Conservation (phyloP, 805 yeast species). For the Blastobotrys peoriensis region DNA sequence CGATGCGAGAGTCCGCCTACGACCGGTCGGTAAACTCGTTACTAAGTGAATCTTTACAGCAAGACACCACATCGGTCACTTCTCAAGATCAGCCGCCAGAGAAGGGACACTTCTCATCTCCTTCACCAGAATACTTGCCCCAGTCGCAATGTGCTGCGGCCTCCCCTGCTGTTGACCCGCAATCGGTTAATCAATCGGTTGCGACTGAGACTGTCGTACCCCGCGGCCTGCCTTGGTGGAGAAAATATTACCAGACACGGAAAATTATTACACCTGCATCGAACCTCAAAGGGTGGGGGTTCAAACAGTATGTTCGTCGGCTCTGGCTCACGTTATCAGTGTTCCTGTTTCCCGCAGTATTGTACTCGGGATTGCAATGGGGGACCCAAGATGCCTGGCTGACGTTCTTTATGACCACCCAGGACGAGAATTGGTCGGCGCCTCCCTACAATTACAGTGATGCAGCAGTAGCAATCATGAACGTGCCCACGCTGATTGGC, state of each 20-base stretch:
- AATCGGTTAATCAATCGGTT: not conserved
- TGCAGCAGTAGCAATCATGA: slow-evolving; percentile 68
- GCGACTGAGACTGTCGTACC: not conserved
- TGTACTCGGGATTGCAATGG: slow-evolving; percentile 65
- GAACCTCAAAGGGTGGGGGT: slow-evolving; percentile 56
- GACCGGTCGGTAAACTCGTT: slow-evolving; percentile 22
- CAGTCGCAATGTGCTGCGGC: too few relatives aligned
- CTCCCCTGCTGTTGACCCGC: too few relatives aligned
- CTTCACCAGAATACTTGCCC: not conserved
- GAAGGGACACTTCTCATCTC: too few relatives aligned
- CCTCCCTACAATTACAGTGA: slow-evolving; percentile 62
- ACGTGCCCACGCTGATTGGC: slow-evolving; percentile 55
- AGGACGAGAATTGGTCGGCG: slow-evolving; percentile 59
- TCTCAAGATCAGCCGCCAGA: not conserved
- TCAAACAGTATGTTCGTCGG: slow-evolving; percentile 56
- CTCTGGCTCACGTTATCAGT: slow-evolving; percentile 41
- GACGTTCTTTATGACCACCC: slow-evolving; percentile 68
- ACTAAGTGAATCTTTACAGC: not conserved
- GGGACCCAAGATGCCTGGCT: slow-evolving; percentile 73
- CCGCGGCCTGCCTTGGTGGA: slow-evolving; percentile 33
- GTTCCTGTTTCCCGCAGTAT: slow-evolving; percentile 42
- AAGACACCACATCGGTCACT: not conserved
- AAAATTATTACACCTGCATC: slow-evolving; percentile 37
- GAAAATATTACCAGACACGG: slow-evolving; percentile 25
- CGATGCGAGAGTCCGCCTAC: slow-evolving; percentile 64